phyloP scores from a whole-genome alignment of 2,329 filamentous ascomycete species.

The Penicillium sclerotiorum region DNA sequence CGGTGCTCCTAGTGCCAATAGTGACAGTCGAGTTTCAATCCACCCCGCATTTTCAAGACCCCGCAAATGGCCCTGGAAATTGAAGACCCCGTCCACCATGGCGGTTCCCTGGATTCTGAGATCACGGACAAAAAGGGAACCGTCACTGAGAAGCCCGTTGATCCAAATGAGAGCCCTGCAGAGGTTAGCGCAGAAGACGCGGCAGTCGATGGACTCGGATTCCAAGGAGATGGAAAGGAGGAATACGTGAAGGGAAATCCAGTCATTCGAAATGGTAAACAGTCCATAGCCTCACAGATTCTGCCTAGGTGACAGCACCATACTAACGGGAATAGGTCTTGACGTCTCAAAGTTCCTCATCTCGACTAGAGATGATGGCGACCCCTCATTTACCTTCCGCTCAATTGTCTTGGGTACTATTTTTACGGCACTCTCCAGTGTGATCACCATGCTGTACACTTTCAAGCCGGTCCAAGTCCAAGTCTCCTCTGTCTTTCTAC shows the following conservation, averaged over 20 bases:
- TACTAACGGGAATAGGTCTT: slow-evolving; percentile 9
- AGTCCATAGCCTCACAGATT: neutral
- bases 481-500: slow-evolving; percentile 23
- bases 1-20: too few relatives aligned
- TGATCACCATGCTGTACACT: slow-evolving; percentile 27
- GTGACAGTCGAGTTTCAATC: too few relatives aligned
- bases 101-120: neutral
- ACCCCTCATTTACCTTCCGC: slow-evolving; percentile 25
- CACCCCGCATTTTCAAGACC: neutral
- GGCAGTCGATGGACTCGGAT: neutral
- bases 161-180: neutral
- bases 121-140: neutral
- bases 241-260: slow-evolving; percentile 23
- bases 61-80: neutral
- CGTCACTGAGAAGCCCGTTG: neutral
- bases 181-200: neutral
- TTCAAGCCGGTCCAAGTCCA: slow-evolving; percentile 24
- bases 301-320: neutral
- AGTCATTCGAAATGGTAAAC: slow-evolving; percentile 21
- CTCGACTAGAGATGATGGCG: slow-evolving; percentile 21
- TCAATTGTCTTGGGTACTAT: slow-evolving; percentile 21
- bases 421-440: slow-evolving; percentile 26
- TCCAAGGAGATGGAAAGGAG: slow-evolving; percentile 2
- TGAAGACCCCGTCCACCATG: neutral
- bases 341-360: slow-evolving; percentile 26